These are phyloP conservation scores for Juglanconis oblonga DNA, from an alignment of 2,329 filamentous ascomycete species.

Conservation along the genomic window DNA sequence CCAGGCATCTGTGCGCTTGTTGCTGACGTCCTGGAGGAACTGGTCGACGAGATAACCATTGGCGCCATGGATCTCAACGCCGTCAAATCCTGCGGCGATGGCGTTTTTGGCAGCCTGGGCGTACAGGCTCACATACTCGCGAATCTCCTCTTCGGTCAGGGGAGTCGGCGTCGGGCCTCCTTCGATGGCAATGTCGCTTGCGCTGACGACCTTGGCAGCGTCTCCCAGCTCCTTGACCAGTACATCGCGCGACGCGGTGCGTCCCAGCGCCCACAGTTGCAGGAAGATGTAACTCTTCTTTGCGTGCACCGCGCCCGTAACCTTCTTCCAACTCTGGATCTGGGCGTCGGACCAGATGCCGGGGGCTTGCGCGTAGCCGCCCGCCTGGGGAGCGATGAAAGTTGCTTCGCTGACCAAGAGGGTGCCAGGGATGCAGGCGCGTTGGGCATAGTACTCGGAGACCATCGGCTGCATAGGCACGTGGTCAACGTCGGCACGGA, in stretches of 20 bases:
- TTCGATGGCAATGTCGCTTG: conserved; percentile 43
- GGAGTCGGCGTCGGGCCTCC: conserved; percentile 35
- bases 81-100: conserved; percentile 50
- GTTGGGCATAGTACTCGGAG: conserved; percentile 41
- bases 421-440: conserved; percentile 37
- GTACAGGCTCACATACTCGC: conserved; percentile 29
- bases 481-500: conserved; percentile 40
- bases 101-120: conserved; percentile 38
- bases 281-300: conserved; percentile 58
- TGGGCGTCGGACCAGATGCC: conserved; percentile 56
- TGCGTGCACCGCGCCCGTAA: conserved; percentile 60
- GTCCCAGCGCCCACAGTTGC: conserved; percentile 54
- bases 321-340: conserved; percentile 53
- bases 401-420: conserved; percentile 46
- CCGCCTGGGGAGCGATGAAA: conserved; percentile 34
- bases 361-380: conserved; percentile 45
- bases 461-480: conserved; percentile 27
- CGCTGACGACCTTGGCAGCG: conserved; percentile 33
- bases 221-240: conserved; percentile 19
- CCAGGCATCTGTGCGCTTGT: conserved; percentile 52
- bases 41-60: conserved; percentile 48
- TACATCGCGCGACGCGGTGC: conserved; percentile 34
- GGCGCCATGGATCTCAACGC: conserved; percentile 38
- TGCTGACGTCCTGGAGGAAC: conserved; percentile 52
- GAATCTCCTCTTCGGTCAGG: conserved; percentile 41